These are phyloP conservation scores for Pascua sp. DNA, from an alignment of 1,284 basidiomycete genomes.

Conservation along the genomic window DNA sequence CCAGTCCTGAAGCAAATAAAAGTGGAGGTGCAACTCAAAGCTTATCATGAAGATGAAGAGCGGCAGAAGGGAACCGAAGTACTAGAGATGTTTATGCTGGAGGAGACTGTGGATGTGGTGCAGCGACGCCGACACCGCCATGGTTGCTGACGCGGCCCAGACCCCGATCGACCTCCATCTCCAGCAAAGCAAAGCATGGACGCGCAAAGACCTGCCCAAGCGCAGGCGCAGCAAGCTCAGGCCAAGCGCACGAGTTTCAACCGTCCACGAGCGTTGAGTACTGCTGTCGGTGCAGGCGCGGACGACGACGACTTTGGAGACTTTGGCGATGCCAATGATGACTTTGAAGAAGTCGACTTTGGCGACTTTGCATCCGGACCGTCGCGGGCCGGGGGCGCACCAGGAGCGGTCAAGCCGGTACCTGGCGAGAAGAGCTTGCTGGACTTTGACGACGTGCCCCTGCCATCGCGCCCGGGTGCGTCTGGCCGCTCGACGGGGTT, in stretches of 20 bases:
- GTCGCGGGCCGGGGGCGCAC: background rate
- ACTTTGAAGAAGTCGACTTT: slow-evolving; percentile 72
- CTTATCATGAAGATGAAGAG: too few species aligned
- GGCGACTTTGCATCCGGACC: slow-evolving; percentile 63
- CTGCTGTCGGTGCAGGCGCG: too few species aligned
- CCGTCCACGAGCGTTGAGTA: background rate
- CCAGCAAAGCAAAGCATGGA: too few species aligned
- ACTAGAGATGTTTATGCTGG: too few species aligned
- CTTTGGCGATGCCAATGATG: slow-evolving; percentile 36
- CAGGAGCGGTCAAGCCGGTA: slow-evolving; percentile 23
- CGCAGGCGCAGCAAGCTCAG: too few species aligned
- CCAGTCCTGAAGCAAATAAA: too few species aligned
- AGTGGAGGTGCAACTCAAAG: too few species aligned
- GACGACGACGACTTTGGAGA: slow-evolving; percentile 42
- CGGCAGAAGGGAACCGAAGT: too few species aligned
- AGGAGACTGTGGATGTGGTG: too few species aligned
- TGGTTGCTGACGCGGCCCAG: background rate
- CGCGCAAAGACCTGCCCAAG: too few species aligned
- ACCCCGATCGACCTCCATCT: too few species aligned
- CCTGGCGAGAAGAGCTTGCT: slow-evolving; percentile 38
- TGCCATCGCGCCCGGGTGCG: slow-evolving; percentile 38
- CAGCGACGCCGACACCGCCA: too few species aligned
- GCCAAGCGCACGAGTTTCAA: background rate
- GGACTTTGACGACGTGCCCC: slow-evolving; percentile 48
- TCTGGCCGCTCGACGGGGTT: slow-evolving; percentile 41